Conservation (phyloP, 202 grass and related monocot genomes). For the Elaeis oleifera region DNA sequence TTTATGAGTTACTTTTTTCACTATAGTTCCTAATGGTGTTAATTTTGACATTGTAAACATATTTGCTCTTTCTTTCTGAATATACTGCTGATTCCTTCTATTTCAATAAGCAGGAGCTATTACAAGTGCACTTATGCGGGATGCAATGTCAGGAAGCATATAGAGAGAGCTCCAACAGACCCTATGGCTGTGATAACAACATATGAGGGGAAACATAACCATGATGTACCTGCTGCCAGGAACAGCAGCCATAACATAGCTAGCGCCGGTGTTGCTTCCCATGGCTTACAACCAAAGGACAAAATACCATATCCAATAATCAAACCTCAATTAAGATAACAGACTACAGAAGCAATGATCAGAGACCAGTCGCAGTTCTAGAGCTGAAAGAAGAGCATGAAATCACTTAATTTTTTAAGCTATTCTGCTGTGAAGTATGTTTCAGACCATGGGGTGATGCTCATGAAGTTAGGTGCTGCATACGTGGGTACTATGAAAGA, state of each 20-base stretch:
- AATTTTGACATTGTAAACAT: too few species aligned
- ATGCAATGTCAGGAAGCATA: conserved; percentile 96
- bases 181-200: conserved; percentile 89
- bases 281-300: conserved; percentile 30
- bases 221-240: conserved; percentile 81
- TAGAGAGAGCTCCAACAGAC: conserved; percentile 78
- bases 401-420: conserved; percentile 20
- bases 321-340: conserved; percentile 43
- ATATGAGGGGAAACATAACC: conserved; percentile 97
- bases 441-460: conserved; percentile 18
- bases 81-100: too few species aligned
- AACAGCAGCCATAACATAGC: conserved; percentile 50
- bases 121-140: conserved; percentile 88
- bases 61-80: too few species aligned
- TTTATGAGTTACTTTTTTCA: too few species aligned
- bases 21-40: too few species aligned
- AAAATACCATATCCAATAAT: conserved; percentile 41
- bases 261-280: conserved; percentile 16
- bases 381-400: conserved; percentile 70
- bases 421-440: neutral
- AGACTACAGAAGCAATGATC: conserved; percentile 44
- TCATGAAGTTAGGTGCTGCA: neutral
- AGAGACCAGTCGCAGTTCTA: conserved; percentile 32
- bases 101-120: conserved; percentile 62
- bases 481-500: neutral